Evolutionary conservation across 2,329 filamentous ascomycete species (phyloP).

Genomic region (Aspergillus fijiensis): DNA sequence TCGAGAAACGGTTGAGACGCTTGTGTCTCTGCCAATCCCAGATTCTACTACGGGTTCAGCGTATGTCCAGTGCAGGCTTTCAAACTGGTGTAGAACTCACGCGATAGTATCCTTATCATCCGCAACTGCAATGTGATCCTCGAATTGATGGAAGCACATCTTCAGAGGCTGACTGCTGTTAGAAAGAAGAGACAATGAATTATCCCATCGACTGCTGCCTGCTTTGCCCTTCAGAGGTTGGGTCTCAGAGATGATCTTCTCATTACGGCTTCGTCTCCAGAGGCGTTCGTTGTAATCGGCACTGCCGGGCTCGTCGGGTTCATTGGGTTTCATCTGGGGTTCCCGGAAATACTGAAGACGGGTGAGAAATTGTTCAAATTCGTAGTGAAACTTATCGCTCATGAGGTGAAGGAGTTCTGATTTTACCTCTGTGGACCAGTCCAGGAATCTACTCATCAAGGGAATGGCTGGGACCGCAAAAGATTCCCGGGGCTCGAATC

Average conservation of each 20-base stretch:
- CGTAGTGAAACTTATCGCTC: conserved; percentile 10
- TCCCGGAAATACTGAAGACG: conserved; percentile 78
- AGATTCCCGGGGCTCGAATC: conserved; percentile 64
- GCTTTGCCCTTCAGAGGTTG: conserved; percentile 91
- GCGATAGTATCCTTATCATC: conserved; percentile 88
- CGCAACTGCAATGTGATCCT: conserved; percentile 89
- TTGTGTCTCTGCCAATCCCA: conserved; percentile 88
- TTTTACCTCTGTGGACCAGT: conserved; percentile 82
- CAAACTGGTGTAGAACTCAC: conserved; percentile 34
- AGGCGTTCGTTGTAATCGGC: conserved; percentile 93
- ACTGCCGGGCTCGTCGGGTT: conserved; percentile 93
- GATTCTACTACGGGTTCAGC: conserved; percentile 50
- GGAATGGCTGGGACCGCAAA: conserved; percentile 66
- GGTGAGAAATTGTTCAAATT: conserved; percentile 29
- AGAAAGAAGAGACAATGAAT: conserved; percentile 77
- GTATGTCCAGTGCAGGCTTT: not conserved
- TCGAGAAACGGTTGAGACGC: conserved; percentile 81
- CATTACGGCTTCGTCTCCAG: conserved; percentile 90
- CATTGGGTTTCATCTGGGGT: conserved; percentile 95
- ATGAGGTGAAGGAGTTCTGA: conserved; percentile 19
- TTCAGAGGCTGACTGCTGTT: conserved; percentile 87
- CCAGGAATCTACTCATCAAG: conserved; percentile 77
- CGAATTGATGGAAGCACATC: conserved; percentile 97
- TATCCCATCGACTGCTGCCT: conserved; percentile 82
- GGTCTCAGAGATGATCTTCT: conserved; percentile 85